A percentile compares a stretch with the other conserved stretches of the same genome.
Conservation (phyloP, 257 asterid genomes). For the Nicotiana attenuata region DNA sequence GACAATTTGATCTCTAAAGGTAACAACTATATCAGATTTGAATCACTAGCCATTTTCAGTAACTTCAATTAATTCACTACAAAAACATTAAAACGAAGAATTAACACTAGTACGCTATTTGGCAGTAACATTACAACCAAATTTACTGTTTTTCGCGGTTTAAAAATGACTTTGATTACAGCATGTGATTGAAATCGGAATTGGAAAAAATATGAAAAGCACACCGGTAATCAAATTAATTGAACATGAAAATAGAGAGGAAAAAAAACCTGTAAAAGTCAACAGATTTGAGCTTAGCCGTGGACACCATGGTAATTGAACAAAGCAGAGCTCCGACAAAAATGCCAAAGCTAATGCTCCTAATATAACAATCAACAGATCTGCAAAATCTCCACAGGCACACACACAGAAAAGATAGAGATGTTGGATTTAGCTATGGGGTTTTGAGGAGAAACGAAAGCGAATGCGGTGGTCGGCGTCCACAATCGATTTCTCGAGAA, state of each 20-base stretch:
- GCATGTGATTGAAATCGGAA: not conserved
- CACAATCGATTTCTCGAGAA: not conserved
- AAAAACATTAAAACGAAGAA: not conserved
- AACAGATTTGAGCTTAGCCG: conserved; percentile 52
- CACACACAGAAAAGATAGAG: not conserved
- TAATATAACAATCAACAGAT: conserved; percentile 17
- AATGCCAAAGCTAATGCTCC: not conserved
- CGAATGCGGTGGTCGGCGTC: not conserved
- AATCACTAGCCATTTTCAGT: not conserved
- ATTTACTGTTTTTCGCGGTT: not conserved
- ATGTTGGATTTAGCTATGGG: not conserved
- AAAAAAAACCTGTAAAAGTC: conserved; percentile 51
- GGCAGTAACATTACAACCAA: not conserved
- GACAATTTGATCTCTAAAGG: not conserved
- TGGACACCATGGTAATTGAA: conserved; percentile 37
- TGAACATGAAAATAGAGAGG: not conserved
- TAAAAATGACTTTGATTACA: not conserved
- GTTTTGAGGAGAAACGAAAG: not conserved
- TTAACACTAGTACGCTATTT: not conserved
- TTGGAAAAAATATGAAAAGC: not conserved
- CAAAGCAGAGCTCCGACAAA: not conserved
- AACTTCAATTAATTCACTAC: not conserved
- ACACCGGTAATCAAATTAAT: not conserved
- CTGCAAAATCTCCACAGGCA: conserved; percentile 1
- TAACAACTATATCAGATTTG: not conserved